phyloP scores from a whole-genome alignment of 805 yeast species.

The Saccharomycopsis microspora region DNA sequence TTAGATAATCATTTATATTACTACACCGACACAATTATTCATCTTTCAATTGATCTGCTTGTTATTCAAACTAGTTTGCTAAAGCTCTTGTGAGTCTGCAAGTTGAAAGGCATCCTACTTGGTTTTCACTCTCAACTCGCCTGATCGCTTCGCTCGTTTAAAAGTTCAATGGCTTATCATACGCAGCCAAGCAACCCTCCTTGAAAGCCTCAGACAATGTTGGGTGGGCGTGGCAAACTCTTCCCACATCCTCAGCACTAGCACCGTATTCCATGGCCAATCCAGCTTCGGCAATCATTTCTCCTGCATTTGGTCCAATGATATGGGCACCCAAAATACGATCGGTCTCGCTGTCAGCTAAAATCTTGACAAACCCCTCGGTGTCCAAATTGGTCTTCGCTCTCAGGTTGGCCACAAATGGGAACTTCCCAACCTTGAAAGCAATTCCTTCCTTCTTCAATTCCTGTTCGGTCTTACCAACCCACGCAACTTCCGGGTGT shows the following conservation, averaged over 20 bases:
- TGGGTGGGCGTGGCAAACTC: constrained; percentile 99
- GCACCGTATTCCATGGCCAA: constrained; percentile 98
- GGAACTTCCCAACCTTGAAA: constrained; percentile 95
- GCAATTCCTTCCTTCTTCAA: constrained; percentile 85
- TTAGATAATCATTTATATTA: no score
- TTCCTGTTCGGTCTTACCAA: constrained; percentile 92
- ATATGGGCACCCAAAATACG: constrained; percentile 94
- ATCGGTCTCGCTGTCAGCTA: constrained; percentile 96
- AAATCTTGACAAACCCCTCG: constrained; percentile 92
- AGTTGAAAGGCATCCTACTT: not conserved
- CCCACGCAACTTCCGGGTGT: constrained; percentile 99
- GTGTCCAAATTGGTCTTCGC: constrained; percentile 97
- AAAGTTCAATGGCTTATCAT: constrained; percentile 83
- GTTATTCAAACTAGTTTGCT: not conserved
- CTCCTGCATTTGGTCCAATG: constrained; percentile 98
- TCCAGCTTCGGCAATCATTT: constrained; percentile 98
- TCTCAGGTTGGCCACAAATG: constrained; percentile 97
- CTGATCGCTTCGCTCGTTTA: constrained; percentile 22
- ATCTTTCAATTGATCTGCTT: no score
- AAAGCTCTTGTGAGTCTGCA: not conserved
- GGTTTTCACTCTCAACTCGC: not conserved
- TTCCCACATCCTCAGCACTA: constrained; percentile 91
- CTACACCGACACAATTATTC: no score
- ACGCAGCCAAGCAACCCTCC: constrained; percentile 93
- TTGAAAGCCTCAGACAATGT: constrained; percentile 95